phyloP scores from a whole-genome alignment of 2,329 filamentous ascomycete species.

The Plectosphaerella plurivora region DNA sequence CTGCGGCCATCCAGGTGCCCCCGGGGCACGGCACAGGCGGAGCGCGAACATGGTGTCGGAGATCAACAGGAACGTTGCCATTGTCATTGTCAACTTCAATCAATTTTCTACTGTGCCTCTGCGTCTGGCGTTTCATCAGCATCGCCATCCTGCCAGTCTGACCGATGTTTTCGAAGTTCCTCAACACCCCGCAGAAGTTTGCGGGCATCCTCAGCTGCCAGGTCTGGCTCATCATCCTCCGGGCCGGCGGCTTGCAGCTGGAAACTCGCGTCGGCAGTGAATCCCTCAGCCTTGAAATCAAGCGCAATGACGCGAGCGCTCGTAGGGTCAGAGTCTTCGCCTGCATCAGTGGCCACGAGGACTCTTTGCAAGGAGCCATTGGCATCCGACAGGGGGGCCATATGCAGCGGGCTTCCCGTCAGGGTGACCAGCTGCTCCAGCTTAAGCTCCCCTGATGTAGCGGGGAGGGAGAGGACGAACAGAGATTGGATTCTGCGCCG shows the following conservation, averaged over 20 bases:
- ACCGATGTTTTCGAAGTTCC: slow-evolving; percentile 40
- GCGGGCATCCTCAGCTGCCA: slow-evolving; percentile 31
- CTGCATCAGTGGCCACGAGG: slow-evolving; percentile 34
- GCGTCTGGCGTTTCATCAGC: slow-evolving; percentile 14
- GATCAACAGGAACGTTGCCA: too few relatives aligned
- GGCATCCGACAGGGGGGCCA: slow-evolving; percentile 23
- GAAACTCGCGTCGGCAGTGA: slow-evolving; percentile 2
- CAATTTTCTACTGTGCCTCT: slow-evolving; percentile 1
- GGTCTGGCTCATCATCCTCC: slow-evolving; percentile 22
- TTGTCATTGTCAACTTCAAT: too few relatives aligned
- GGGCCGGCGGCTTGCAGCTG: slow-evolving; percentile 5
- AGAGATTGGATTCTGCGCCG: slow-evolving; percentile 51
- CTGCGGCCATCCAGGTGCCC: not conserved
- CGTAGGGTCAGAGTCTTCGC: slow-evolving; percentile 13
- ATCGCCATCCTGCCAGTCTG: slow-evolving; percentile 12
- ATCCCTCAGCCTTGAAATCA: slow-evolving; percentile 13
- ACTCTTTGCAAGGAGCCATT: slow-evolving; percentile 21
- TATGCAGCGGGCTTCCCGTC: slow-evolving; percentile 62
- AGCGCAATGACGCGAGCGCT: slow-evolving; percentile 14
- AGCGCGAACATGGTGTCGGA: too few relatives aligned
- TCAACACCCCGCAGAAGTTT: slow-evolving; percentile 41
- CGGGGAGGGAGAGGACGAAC: slow-evolving; percentile 56
- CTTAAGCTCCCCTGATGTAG: slow-evolving; percentile 43
- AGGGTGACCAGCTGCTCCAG: slow-evolving; percentile 46
- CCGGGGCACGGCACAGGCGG: not conserved